Evolutionary conservation across 177 flowering plant species (phyloP), one percentile per base, ranked within the genome.

Genomic region (Vitis hybrid): DNA sequence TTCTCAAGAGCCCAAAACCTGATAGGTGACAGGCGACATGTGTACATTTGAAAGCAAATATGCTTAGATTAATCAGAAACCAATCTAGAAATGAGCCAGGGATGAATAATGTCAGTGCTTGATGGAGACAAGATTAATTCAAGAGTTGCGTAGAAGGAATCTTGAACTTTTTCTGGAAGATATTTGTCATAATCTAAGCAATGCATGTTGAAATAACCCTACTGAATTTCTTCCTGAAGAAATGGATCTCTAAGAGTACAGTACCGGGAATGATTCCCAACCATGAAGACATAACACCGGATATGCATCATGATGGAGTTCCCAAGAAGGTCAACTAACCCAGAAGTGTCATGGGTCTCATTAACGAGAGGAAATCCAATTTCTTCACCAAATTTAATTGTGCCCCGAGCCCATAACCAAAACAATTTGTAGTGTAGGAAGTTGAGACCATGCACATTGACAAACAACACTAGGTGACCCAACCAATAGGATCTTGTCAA

Each of bases 1-100:
- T 94, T 73, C 92, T 94, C 70, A 92, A 76, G 81, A 92, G 98
- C 98, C 98, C 58, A 94, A 84, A 67, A 94, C 98, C 77, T 94
- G 98, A 83, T 94, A 94, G 14, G 98, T 94, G 64, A 94, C 98
- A 8, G 98, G 92, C 64, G 98, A 94, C 58, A 97, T 94, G 90
- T 14, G 93, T 90, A 68, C 90, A 90, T 21, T 81, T 84, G 88
- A 92, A 92, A 73, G 91, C 86, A 86, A 94, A 90, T 48, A 94
- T 97, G 81, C 88, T 91, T 72, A 77, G 74, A 73, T 85, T 85
- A 3, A 97, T 94, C 81, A 94, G 66, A 79, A 91, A 87, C 73
- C 91, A 85, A 81, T 94, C 98, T 30, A 94, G 79, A 82, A 94
- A 92, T 73, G 98, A 97, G 61, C 98, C 97, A 64, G 70, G 13